These are phyloP conservation scores for Verticillium zaregamsianum DNA, from an alignment of 2,329 filamentous ascomycete genomes.

Conservation along the genomic window DNA sequence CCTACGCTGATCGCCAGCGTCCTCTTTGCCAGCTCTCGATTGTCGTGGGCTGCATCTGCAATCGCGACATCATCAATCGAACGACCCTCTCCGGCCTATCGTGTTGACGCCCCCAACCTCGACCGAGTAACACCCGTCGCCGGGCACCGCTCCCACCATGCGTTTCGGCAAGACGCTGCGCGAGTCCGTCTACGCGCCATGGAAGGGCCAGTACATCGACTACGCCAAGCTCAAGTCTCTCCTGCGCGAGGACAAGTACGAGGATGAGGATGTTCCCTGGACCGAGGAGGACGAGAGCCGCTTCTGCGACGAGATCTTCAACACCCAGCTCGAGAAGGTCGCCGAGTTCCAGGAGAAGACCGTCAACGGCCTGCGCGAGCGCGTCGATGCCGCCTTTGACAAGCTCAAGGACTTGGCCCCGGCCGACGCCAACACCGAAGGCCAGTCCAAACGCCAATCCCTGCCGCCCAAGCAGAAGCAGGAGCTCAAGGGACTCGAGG, in stretches of 20 bases:
- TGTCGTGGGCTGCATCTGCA: not conserved
- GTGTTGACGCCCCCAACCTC: not conserved
- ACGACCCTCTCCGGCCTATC: not conserved
- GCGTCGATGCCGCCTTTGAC: conserved; percentile 54
- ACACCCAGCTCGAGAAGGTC: conserved; percentile 92
- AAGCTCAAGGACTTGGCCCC: conserved; percentile 77
- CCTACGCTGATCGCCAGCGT: not conserved
- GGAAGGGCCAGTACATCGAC: conserved; percentile 93
- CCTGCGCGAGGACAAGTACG: conserved; percentile 68
- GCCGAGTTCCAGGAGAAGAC: conserved; percentile 81
- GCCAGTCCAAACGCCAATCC: not conserved
- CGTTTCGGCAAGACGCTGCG: conserved; percentile 88
- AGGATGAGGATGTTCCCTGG: conserved; percentile 67
- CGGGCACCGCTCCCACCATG: conserved; percentile 50
- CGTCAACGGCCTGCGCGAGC: conserved; percentile 53
- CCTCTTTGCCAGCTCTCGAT: not conserved
- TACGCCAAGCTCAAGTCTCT: conserved; percentile 90
- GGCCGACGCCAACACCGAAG: conserved; percentile 51
- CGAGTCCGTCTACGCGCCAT: conserved; percentile 75
- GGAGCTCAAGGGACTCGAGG: conserved; percentile 65
- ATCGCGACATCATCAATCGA: not conserved
- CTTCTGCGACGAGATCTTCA: conserved; percentile 94
- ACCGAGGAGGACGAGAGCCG: conserved; percentile 89
- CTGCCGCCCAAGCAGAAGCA: conserved; percentile 36
- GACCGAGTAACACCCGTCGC: not conserved